A percentile compares a stretch with the other conserved stretches of the same genome.
Conservation (phyloP, 345 rosid genomes). For the Viola odorata region DNA sequence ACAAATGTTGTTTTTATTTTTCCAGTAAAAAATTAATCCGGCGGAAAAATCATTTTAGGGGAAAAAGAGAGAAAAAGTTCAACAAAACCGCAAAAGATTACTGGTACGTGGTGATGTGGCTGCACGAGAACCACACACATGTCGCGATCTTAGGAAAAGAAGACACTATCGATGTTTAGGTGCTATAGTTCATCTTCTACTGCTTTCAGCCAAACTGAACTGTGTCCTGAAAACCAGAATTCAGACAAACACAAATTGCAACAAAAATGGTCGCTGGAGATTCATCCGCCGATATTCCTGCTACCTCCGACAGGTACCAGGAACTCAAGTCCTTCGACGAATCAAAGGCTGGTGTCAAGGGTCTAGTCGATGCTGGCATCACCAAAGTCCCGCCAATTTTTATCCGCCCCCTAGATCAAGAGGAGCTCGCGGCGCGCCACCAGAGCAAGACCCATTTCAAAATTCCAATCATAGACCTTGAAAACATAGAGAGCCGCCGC, state of each 20-base stretch:
- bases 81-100: too few relatives aligned
- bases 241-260: too few relatives aligned
- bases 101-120: too few relatives aligned
- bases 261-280: background rate
- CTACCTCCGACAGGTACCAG: background rate
- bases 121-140: background rate
- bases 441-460: constrained; percentile 2
- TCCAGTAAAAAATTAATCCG: too few relatives aligned
- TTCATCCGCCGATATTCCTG: background rate
- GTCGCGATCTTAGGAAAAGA: constrained; percentile 7
- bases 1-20: too few relatives aligned
- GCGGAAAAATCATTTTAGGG: too few relatives aligned
- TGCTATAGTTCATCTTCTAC: too few relatives aligned
- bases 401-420: background rate
- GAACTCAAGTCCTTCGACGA: constrained; percentile 9
- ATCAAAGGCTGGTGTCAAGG: constrained; percentile 7
- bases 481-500: background rate
- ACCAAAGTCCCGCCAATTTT: constrained; percentile 1
- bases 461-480: constrained; percentile 14
- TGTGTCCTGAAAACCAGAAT: too few relatives aligned
- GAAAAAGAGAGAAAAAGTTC: too few relatives aligned
- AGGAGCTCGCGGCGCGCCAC: background rate
- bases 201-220: too few relatives aligned
- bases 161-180: background rate
- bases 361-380: constrained; percentile 3